Evolutionary conservation across 2,329 filamentous ascomycete genomes (phyloP).

Genomic region (Colletotrichum magnum): DNA sequence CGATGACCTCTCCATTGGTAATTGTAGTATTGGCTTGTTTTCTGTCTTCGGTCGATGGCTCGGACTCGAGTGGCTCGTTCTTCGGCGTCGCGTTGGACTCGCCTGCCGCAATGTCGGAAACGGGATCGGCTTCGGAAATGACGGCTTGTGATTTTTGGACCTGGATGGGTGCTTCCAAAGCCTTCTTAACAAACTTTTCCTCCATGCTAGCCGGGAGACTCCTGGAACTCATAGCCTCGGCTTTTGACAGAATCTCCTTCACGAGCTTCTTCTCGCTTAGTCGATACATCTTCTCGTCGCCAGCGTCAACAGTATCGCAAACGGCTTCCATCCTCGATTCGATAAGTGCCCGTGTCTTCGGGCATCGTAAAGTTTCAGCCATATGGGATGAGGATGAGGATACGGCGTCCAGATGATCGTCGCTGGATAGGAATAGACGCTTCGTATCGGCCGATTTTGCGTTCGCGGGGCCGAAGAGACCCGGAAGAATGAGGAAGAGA

Average conservation of each 20-base stretch:
- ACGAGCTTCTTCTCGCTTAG: conserved; percentile 81
- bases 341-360: conserved; percentile 64
- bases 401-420: conserved; percentile 80
- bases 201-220: conserved; percentile 86
- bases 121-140: conserved; percentile 17
- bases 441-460: conserved; percentile 65
- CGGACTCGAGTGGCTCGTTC: conserved; percentile 55
- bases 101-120: conserved; percentile 19
- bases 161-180: conserved; percentile 82
- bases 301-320: conserved; percentile 87
- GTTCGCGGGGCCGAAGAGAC: conserved; percentile 65
- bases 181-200: conserved; percentile 83
- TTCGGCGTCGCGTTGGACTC: conserved; percentile 49
- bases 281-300: conserved; percentile 88
- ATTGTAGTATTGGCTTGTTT: conserved; percentile 60
- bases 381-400: conserved; percentile 71
- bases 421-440: conserved; percentile 76
- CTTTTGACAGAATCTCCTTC: conserved; percentile 77
- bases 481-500: conserved; percentile 85
- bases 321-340: conserved; percentile 77
- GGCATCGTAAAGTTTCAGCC: conserved; percentile 66
- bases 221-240: conserved; percentile 73
- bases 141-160: conserved; percentile 73
- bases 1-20: conserved; percentile 49
- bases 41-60: conserved; percentile 57